phyloP scores from a whole-genome alignment of 768 basidiomycete genomes.

The Stropharia rugosoannulata region DNA sequence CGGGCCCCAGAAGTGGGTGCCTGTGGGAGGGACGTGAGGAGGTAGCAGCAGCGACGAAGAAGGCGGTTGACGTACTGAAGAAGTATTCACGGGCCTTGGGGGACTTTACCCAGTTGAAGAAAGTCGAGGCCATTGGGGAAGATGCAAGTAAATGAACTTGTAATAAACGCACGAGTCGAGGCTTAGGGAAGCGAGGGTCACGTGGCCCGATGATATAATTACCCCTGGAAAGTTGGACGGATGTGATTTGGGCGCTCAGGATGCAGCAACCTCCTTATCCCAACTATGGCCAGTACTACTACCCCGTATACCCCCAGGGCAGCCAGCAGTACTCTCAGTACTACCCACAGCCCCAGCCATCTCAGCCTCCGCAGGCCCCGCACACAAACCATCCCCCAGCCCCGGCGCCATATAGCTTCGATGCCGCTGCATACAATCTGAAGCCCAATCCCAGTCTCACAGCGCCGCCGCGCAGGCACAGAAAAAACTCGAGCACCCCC shows the following conservation, averaged over 20 bases:
- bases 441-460: conserved; percentile 17
- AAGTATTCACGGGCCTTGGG: conserved; percentile 93
- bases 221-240: not conserved
- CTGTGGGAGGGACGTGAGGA: conserved; percentile 38
- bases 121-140: conserved; percentile 71
- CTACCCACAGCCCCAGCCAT: conserved; percentile 23
- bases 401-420: conserved; percentile 25
- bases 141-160: conserved; percentile 11
- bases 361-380: conserved; percentile 18
- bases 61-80: conserved; percentile 67
- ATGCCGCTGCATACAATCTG: conserved; percentile 27
- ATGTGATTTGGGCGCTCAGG: conserved; percentile 16
- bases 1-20: conserved; percentile 98
- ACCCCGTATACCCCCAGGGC: conserved; percentile 5
- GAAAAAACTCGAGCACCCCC: conserved; percentile 15
- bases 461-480: conserved; percentile 33
- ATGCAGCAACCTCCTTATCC: conserved; percentile 36
- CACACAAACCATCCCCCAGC: conserved; percentile 19
- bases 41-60: conserved; percentile 4
- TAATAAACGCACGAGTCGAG: not conserved
- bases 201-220: not conserved
- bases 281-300: conserved; percentile 43
- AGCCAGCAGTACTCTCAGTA: conserved; percentile 37
- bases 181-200: not conserved
- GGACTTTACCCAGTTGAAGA: conserved; percentile 87